These are phyloP conservation scores for Pulveroboletus ravenelii DNA, from an alignment of 768 basidiomycete genomes.

Conservation along the genomic window DNA sequence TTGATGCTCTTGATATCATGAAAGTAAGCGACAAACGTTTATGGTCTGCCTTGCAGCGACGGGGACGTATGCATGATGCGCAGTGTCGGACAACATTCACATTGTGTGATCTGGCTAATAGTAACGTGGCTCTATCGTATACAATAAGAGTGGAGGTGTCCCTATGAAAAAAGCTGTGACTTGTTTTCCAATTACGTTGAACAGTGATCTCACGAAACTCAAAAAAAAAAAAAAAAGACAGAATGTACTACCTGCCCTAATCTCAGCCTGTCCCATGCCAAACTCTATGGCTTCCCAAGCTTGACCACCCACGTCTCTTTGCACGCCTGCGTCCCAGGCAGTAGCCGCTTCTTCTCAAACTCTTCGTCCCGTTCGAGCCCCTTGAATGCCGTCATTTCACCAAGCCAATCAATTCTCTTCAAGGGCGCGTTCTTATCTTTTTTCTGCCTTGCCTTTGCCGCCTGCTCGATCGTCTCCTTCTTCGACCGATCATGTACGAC, in stretches of 20 bases:
- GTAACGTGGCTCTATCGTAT: too few relatives aligned
- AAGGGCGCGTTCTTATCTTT: slow-evolving; percentile 33
- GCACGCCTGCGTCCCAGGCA: slow-evolving; percentile 41
- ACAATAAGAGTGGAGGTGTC: background rate
- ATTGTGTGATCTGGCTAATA: too few relatives aligned
- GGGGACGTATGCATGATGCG: too few relatives aligned
- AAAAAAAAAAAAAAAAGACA: background rate
- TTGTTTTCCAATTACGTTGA: too few relatives aligned
- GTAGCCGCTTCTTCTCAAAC: slow-evolving; percentile 44
- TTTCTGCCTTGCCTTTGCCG: slow-evolving; percentile 46
- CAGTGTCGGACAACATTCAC: too few relatives aligned
- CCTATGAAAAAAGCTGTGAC: too few relatives aligned
- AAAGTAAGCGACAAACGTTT: too few relatives aligned
- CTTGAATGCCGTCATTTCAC: slow-evolving; percentile 52
- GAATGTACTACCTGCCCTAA: background rate
- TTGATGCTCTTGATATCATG: too few relatives aligned
- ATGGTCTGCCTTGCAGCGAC: too few relatives aligned
- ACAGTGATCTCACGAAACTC: background rate
- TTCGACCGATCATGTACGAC: slow-evolving; percentile 40
- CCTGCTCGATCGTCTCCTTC: slow-evolving; percentile 43
- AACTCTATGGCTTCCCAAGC: slow-evolving; percentile 32
- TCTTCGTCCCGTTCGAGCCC: slow-evolving; percentile 60
- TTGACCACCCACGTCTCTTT: slow-evolving; percentile 60
- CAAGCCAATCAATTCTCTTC: slow-evolving; percentile 63
- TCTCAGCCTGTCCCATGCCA: background rate